Evolutionary conservation across 1,284 basidiomycete species (phyloP).

Genomic region (Gomphus sp.): DNA sequence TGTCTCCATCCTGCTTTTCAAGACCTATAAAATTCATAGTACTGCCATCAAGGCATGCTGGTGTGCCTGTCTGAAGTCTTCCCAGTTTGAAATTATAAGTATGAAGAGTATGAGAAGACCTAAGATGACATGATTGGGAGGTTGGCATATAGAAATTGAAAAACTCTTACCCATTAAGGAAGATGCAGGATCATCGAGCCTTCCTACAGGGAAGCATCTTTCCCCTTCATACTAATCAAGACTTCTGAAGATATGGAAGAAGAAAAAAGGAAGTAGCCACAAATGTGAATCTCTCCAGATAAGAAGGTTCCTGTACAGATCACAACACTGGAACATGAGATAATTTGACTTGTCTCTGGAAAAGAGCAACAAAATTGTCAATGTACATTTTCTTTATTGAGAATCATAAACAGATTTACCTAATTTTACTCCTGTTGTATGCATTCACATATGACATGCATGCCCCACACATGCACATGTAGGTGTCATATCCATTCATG

Average conservation of each 20-base stretch:
- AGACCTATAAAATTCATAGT: slow-evolving; percentile 64
- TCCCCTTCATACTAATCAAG: slow-evolving; percentile 36
- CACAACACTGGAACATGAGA: slow-evolving; percentile 73
- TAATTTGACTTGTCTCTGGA: slow-evolving; percentile 65
- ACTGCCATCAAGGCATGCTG: slow-evolving; percentile 63
- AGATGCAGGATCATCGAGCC: slow-evolving; percentile 68
- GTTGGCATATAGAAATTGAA: not conserved
- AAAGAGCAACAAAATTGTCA: not conserved
- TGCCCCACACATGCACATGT: too few relatives aligned
- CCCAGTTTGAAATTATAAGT: slow-evolving; percentile 74
- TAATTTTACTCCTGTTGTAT: slow-evolving; percentile 59
- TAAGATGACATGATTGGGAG: not conserved
- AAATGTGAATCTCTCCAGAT: slow-evolving; percentile 83
- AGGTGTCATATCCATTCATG: too few relatives aligned
- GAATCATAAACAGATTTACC: slow-evolving; percentile 29
- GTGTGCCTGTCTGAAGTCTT: slow-evolving; percentile 84
- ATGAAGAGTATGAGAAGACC: slow-evolving; percentile 71
- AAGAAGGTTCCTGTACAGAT: slow-evolving; percentile 89
- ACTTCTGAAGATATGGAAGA: not conserved
- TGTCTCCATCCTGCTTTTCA: slow-evolving; percentile 53
- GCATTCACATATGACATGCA: too few relatives aligned
- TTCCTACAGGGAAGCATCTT: slow-evolving; percentile 74
- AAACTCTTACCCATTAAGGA: slow-evolving; percentile 18
- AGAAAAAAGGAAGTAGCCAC: slow-evolving; percentile 25
- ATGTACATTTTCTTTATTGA: not conserved